Base-by-base conservation (phyloP, 805 yeast genomes). In the Wickerhamomyces tratensis region DNA sequence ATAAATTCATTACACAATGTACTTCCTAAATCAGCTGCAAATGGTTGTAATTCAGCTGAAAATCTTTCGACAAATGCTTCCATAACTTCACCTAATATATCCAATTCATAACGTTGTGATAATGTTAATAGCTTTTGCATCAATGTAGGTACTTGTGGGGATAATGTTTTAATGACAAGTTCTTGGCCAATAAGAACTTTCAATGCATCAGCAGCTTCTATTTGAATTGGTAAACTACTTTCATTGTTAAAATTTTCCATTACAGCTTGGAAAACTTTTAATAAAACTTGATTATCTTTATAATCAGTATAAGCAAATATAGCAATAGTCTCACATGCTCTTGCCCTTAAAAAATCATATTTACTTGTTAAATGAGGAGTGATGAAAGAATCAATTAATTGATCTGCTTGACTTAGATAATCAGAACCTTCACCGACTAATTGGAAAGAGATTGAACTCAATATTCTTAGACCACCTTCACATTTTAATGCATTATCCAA, bases 1-100 rank as follows among this genome's bases (percentile, higher is more conserved):
- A 78, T 49, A 50, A 82, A 82, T 53, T 84, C 88, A 15, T 72
- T 73, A 6, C 74, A 77, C 47, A 85, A 64, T 46, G 76, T 79
- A 6, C 64, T 57, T 5, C 80, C 81, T 42, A 84, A 61, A 46
- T 82, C 82, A 25, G 71, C 63, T 7, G 95, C 91, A 63, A 86
- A 91, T 15, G 98, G 97, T 40, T 88, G 86, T 48, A 93, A 69
- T 62, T 91, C 94, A 43, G 77, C 82, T 2, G 95, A 74, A 61
- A 86, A 94, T 46, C 76, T 73, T 55, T 88, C 96, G 33, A 93
- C 96, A 58, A 93, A 86, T 43, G 87, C 88, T 64, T 93, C 98
- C 81, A 93, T 87, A n/a, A 91, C 95, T 39, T 79, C 83, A 7
- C 94, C 76, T 25, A 93, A 69, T 34, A 86, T 74, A 55, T 94